Conservation (phyloP, 2,329 filamentous ascomycete genomes). For the Dothidotthia symphoricarpi region DNA sequence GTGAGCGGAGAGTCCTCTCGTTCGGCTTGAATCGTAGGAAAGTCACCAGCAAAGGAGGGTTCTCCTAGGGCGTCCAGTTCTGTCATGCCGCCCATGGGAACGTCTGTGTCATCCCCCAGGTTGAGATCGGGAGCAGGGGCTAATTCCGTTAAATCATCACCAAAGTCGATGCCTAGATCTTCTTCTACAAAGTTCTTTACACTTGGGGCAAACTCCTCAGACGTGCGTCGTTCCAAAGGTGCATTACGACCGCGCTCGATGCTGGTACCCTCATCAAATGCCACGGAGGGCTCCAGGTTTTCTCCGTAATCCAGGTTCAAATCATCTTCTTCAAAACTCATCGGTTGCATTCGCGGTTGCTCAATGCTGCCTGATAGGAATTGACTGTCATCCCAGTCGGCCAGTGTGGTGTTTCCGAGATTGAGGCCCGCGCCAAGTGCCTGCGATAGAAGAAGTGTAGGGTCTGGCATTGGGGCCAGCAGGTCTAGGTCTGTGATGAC, state of each 20-base stretch:
- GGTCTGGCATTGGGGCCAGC: slow-evolving; percentile 74
- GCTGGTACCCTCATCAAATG: slow-evolving; percentile 51
- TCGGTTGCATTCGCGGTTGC: slow-evolving; percentile 51
- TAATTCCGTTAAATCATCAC: slow-evolving; percentile 33
- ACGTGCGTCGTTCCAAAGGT: slow-evolving; percentile 53
- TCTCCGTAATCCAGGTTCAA: slow-evolving; percentile 66
- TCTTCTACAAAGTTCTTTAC: slow-evolving; percentile 56
- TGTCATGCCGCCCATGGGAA: slow-evolving; percentile 49
- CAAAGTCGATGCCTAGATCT: slow-evolving; percentile 48
- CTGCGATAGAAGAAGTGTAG: slow-evolving; percentile 77
- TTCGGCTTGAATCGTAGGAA: slow-evolving; percentile 18
- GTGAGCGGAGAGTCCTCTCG: slow-evolving; percentile 57
- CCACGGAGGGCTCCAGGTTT: slow-evolving; percentile 26
- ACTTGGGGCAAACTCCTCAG: slow-evolving; percentile 33
- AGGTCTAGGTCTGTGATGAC: slow-evolving; percentile 90
- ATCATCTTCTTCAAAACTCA: slow-evolving; percentile 42
- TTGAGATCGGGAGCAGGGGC: slow-evolving; percentile 23
- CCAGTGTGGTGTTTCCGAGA: slow-evolving; percentile 45
- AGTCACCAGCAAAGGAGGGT: slow-evolving; percentile 41
- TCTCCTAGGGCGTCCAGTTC: slow-evolving; percentile 45
- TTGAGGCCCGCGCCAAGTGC: slow-evolving; percentile 50
- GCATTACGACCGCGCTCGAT: slow-evolving; percentile 91
- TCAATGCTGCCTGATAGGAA: slow-evolving; percentile 69
- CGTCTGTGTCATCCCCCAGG: slow-evolving; percentile 38
- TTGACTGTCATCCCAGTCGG: slow-evolving; percentile 68